These are phyloP conservation scores for Dioszegia aurantiaca DNA, from an alignment of 768 basidiomycete genomes.

Conservation along the genomic window DNA sequence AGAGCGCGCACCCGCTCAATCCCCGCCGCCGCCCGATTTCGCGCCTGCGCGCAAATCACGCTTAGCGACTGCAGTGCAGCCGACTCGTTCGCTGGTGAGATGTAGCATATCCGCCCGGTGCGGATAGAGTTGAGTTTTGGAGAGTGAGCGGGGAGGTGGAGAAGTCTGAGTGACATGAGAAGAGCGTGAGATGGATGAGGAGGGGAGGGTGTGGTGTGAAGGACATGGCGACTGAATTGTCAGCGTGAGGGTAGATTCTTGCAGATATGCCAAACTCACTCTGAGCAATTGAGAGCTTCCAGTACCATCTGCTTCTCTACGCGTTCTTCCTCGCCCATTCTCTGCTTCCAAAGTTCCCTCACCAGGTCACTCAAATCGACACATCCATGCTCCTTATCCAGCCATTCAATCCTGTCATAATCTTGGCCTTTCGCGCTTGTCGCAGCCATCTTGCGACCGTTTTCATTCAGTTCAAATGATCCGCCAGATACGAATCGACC, in stretches of 20 bases:
- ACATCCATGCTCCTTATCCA: slow-evolving; percentile 55
- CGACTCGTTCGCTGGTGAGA: slow-evolving; percentile 44
- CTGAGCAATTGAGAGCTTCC: slow-evolving; percentile 72
- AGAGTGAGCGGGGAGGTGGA: slow-evolving; percentile 32
- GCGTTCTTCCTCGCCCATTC: slow-evolving; percentile 53
- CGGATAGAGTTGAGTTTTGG: slow-evolving; percentile 17
- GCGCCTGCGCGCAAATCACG: slow-evolving; percentile 14
- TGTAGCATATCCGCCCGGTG: slow-evolving; percentile 30
- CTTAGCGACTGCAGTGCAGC: slow-evolving; percentile 19
- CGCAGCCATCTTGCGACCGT: too few relatives aligned
- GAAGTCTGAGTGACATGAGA: slow-evolving; percentile 37
- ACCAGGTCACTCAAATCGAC: slow-evolving; percentile 65
- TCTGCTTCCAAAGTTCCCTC: slow-evolving; percentile 37
- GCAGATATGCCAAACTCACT: slow-evolving; percentile 56
- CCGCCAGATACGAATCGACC: neutral
- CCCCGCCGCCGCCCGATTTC: slow-evolving; percentile 1
- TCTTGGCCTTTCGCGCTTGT: too few relatives aligned
- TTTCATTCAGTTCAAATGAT: too few relatives aligned
- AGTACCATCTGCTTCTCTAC: slow-evolving; percentile 60
- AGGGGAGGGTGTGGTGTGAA: slow-evolving; percentile 63
- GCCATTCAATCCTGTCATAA: too few relatives aligned
- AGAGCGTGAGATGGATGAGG: slow-evolving; percentile 74
- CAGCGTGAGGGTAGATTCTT: neutral
- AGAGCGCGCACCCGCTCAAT: neutral
- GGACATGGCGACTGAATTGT: slow-evolving; percentile 68